Evolutionary conservation across 805 yeast genomes (phyloP), one percentile per base, ranked within the genome.

Genomic region (Ogataea nonfermentans): DNA sequence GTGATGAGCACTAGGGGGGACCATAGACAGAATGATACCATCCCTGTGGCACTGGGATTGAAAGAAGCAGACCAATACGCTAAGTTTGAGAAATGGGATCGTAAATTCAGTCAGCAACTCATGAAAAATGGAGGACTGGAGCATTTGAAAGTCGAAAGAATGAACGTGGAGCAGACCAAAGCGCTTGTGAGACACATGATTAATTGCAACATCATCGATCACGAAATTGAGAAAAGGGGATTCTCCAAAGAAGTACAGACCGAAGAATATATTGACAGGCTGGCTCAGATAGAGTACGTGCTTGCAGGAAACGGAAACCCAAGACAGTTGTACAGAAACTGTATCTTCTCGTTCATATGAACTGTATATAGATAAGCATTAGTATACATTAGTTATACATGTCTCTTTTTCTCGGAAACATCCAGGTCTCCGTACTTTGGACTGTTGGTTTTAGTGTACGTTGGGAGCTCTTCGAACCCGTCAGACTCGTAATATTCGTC

Each of bases 221-320:
- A 60, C 41, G 66, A 70, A 38, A 49, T 56, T 10, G 66, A 63
- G 27, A 68, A 63, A 26, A 53, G 50, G 10, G 44, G 45, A 12
- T 51, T 53, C 32, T 27, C 49, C 10, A 44, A 43, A 14, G 26
- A 32, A 7, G 24, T 35, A 9, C 48, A 49, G 14, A 32, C 44
- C 25, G 53, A 49, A 10, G 47, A 35, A 19, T 51, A 52, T 16
- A 30, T 56, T 16, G 68, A 67, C 12, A 63, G 62, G 40, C 56
- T 76, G 35, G 59, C 67, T 1, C 62, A 68, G 23, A 74, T 76
- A 49, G 74, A 73, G 53, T 79, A 74, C 53, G 63, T 78, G 29
- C 39, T 74, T 25, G 70, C 78, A 46, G 87, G 87, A 24, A 78
- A 76, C 53, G 89, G 89, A 49, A 81, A 80, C 53, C 81, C 86